phyloP scores from a whole-genome alignment of 148 eudicot species.

The Chenopodium album region DNA sequence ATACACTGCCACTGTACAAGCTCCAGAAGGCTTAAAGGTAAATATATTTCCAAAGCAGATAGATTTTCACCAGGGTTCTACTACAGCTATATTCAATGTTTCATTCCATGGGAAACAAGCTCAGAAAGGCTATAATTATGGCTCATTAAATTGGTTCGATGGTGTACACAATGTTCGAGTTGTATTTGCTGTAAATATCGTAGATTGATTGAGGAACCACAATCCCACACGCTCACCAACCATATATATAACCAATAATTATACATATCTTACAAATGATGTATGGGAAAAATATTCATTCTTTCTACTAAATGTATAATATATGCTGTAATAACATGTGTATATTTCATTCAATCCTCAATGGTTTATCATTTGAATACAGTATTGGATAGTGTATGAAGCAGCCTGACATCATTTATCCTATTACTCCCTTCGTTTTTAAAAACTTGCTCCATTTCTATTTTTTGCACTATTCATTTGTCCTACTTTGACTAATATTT shows the following conservation, averaged over 20 bases:
- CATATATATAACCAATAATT: not conserved
- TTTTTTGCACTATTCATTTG: too few species aligned
- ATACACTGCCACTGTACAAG: conserved; percentile 36
- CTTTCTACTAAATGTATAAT: not conserved
- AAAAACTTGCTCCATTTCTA: too few species aligned
- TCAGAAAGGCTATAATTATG: conserved; percentile 55
- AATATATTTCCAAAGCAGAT: conserved; percentile 45
- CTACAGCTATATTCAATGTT: conserved; percentile 38
- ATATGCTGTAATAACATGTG: not conserved
- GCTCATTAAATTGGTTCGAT: conserved; percentile 54
- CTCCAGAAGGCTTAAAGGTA: conserved; percentile 47
- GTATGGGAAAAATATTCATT: not conserved
- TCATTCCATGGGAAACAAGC: conserved; percentile 46
- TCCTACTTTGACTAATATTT: too few species aligned
- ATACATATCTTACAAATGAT: not conserved
- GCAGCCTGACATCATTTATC: too few species aligned
- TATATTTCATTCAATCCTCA: not conserved
- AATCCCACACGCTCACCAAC: not conserved
- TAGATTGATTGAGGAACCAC: conserved; percentile 7
- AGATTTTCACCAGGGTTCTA: conserved; percentile 28
- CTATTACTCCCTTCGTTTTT: too few species aligned
- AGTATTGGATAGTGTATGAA: not conserved
- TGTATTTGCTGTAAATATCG: conserved; percentile 60
- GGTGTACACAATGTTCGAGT: conserved; percentile 44
- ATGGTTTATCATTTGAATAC: not conserved